Evolutionary conservation across 768 basidiomycete genomes (phyloP), one percentile per base, ranked within the genome.

Genomic region (Mycena latifolia): DNA sequence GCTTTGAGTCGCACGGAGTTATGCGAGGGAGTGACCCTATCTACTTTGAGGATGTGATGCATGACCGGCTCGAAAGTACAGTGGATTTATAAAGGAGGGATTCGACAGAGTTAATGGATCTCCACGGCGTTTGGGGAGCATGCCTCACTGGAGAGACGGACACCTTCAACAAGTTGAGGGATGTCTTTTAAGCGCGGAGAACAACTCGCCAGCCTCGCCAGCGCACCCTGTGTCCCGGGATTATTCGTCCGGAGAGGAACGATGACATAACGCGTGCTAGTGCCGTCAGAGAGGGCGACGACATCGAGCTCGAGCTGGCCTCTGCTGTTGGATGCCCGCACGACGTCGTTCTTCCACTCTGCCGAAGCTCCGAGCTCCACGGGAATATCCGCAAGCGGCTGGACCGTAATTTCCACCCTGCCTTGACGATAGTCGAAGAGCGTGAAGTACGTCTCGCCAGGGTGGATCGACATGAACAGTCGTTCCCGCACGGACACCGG

Each of bases 251-350:
- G 43, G 43, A 45, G n/a, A n/a, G 43, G 43, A 24, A 45, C n/a
- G 20, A 45, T n/a, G 20, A 45, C 3, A n/a, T 45, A 45, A 7
- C 43, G 43, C 43, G 43, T 45, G 43, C 43, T 14, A 2, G 43
- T n/a, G 43, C 43, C 43, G 6, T 45, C 22, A 14, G 20, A 14
- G 43, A 45, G 7, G 3, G 43, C 43, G 5, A 94, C 11, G 94
- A 95, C 8, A 97, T 95, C 0, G 87, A 84, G 79, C 94, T 96
- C 59, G 91, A 94, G 31, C 92, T 93, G 74, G 94, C 92, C 20
- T 92, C 92, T 12, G 95, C 43, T 97, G 37, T 14, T 12, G 8
- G 37, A 8, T 5, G 46, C 46, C 9, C 46, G 46, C 8, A 24
- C 24, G 5, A 47, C 22, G 22, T 47, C 46, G 24, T 25, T 47